Evolutionary conservation across 2,329 filamentous ascomycete species (phyloP).

Genomic region (Conoideocrella luteorostrata): DNA sequence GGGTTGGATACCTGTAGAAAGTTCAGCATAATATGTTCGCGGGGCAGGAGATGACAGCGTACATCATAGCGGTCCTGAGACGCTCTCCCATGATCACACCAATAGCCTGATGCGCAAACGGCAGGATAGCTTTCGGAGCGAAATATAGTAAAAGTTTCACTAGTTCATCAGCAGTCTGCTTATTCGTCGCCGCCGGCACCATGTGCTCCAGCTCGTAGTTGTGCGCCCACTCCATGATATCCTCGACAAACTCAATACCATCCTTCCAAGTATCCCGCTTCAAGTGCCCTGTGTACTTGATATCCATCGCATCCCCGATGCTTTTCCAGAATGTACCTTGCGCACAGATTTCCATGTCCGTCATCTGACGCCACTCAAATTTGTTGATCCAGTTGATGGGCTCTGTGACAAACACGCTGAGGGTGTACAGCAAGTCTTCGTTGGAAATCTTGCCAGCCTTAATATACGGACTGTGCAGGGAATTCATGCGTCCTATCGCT

Average conservation of each 20-base stretch:
- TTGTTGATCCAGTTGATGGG: constrained; percentile 55
- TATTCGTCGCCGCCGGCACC: constrained; percentile 2
- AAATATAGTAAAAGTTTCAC: neutral
- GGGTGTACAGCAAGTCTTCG: constrained; percentile 32
- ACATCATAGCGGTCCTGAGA: constrained; percentile 6
- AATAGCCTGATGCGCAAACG: neutral
- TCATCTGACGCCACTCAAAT: constrained; percentile 66
- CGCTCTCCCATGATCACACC: constrained; percentile 4
- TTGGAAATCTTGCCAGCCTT: constrained; percentile 30
- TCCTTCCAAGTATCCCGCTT: constrained; percentile 5
- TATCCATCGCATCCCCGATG: constrained; percentile 49
- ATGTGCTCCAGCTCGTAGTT: constrained; percentile 3
- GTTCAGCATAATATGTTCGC: too few relatives aligned
- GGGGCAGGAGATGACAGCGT: too few relatives aligned
- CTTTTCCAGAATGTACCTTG: constrained; percentile 65
- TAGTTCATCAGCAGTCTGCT: constrained; percentile 4
- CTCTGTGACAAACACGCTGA: constrained; percentile 57
- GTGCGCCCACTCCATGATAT: constrained; percentile 2
- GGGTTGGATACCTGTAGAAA: neutral
- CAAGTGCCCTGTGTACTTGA: constrained; percentile 20
- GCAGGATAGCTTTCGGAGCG: neutral
- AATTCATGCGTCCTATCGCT: constrained; percentile 34
- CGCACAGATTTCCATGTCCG: constrained; percentile 61
- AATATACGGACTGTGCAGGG: constrained; percentile 30
- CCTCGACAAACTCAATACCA: constrained; percentile 4